Percentiles rank a stretch among this genome's conserved stretches.
Evolutionary conservation across 2,329 filamentous ascomycete species (phyloP).

Genomic region (Cryphonectria japonica): DNA sequence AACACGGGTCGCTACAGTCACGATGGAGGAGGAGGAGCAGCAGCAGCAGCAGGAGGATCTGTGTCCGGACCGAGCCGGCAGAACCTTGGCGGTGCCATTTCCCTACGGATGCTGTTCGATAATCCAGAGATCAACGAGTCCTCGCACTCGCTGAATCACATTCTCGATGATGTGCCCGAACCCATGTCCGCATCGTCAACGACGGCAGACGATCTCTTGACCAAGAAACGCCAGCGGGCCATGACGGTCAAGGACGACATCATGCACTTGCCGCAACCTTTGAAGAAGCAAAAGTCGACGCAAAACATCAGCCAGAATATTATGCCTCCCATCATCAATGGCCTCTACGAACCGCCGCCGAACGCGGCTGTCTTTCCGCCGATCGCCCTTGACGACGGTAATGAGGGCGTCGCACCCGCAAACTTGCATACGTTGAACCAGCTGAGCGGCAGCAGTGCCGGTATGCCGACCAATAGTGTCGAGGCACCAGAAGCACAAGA

Average conservation of each 20-base stretch:
- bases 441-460: slow-evolving; percentile 36
- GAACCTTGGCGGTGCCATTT: slow-evolving; percentile 27
- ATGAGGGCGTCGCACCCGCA: slow-evolving; percentile 43
- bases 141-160: slow-evolving; percentile 50
- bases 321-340: slow-evolving; percentile 67
- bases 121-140: slow-evolving; percentile 45
- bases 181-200: slow-evolving; percentile 6
- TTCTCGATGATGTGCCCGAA: slow-evolving; percentile 51
- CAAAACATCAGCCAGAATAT: slow-evolving; percentile 58
- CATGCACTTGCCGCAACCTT: slow-evolving; percentile 65
- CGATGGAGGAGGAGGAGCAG: slow-evolving; percentile 7
- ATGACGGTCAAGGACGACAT: slow-evolving; percentile 62
- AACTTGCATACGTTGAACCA: slow-evolving; percentile 42
- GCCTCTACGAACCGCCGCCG: slow-evolving; percentile 64
- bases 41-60: neutral
- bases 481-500: slow-evolving; percentile 33
- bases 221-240: slow-evolving; percentile 59
- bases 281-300: slow-evolving; percentile 64
- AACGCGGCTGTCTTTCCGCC: slow-evolving; percentile 66
- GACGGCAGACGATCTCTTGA: slow-evolving; percentile 42
- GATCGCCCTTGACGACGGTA: slow-evolving; percentile 59
- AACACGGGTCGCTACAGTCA: slow-evolving; percentile 22
- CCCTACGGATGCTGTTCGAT: slow-evolving; percentile 47
- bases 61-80: slow-evolving; percentile 9
- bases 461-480: slow-evolving; percentile 30